Base-by-base conservation (phyloP, 164 flowering plant genomes). In the Dillenia suffruticosa region DNA sequence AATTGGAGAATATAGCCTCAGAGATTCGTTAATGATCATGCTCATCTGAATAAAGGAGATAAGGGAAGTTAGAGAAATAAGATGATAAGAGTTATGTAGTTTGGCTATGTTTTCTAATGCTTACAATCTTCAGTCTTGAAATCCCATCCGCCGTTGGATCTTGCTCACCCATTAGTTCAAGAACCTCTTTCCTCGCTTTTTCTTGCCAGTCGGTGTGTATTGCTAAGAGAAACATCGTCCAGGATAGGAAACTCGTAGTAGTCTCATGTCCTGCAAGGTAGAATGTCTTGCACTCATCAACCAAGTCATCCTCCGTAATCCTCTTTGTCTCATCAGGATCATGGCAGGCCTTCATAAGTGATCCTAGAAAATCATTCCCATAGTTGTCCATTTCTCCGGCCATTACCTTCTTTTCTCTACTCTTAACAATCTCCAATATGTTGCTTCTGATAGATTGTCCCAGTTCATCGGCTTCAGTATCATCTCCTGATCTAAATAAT, bases 181-280 rank as follows among this genome's bases (percentile, higher is more conserved):
- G 24, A 8, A 79, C 81, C 47, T 81, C 85, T 5, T 68, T 43
- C 56, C 87, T 72, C 19, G 79, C 87, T 50, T 68, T 57, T 14
- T 76, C 72, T 69, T 83, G 85, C 83, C 88, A 83, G 32, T 75
- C 76, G 13, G 63, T 43, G 54, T 79, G 76, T 1, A 68, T 49
- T 15, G 80, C 73, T 45, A 83, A 60, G 13, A 83, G 77, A 49
- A 79, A 43, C 15, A 72, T 46, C 0, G 73, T 70, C 88, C 85
- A 81, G 3, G 74, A 16, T 10, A 83, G 80, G 47, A 72, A 62
- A 9, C 67, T 58, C 10, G 71, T 54, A 6, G 79, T 74, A 0
- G 83, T 79, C 74, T 83, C 85, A 46, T 83, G 83, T 49, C 85
- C 85, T 0, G 82, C 85, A 40, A 79, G 46, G 59, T 77, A 81